Percentiles rank a stretch among this genome's conserved stretches.
phyloP scores from a whole-genome alignment of 208 protist species.

The Leishmania amazonensis region DNA sequence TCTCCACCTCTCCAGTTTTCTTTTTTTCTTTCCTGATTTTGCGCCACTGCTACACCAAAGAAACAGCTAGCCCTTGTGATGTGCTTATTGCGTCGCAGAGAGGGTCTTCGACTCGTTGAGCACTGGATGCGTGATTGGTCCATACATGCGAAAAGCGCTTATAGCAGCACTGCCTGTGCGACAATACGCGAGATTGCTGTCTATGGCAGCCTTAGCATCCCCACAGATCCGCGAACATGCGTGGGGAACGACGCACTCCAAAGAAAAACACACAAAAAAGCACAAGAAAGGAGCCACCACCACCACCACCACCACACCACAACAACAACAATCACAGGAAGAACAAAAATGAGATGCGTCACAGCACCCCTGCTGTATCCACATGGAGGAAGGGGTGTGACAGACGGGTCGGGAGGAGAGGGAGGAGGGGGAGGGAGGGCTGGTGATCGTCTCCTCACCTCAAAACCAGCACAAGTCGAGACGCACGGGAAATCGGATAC shows the following conservation, averaged over 20 bases:
- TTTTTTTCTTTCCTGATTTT: too few species aligned
- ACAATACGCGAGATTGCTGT: neutral
- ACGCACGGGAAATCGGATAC: too few species aligned
- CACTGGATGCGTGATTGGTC: neutral
- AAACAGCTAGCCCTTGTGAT: neutral
- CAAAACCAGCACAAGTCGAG: neutral
- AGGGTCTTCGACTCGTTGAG: neutral
- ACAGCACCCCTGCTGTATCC: neutral
- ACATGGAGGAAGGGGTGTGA: neutral
- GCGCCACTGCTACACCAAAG: neutral
- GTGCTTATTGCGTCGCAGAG: neutral
- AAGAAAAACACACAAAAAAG: neutral
- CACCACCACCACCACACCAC: too few species aligned
- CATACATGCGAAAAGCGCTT: neutral
- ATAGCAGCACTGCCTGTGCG: neutral
- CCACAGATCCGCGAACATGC: neutral
- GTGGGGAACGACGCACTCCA: neutral
- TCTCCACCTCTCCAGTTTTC: neutral
- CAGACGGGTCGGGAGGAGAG: neutral
- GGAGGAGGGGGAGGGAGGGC: neutral
- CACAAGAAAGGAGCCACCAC: neutral
- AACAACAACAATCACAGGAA: neutral
- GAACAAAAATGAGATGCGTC: neutral
- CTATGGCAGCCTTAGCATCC: neutral
- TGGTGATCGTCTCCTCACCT: neutral